Evolutionary conservation across 108 stramenopile genomes (phyloP).

Genomic region (Schizochytrium sp.): DNA sequence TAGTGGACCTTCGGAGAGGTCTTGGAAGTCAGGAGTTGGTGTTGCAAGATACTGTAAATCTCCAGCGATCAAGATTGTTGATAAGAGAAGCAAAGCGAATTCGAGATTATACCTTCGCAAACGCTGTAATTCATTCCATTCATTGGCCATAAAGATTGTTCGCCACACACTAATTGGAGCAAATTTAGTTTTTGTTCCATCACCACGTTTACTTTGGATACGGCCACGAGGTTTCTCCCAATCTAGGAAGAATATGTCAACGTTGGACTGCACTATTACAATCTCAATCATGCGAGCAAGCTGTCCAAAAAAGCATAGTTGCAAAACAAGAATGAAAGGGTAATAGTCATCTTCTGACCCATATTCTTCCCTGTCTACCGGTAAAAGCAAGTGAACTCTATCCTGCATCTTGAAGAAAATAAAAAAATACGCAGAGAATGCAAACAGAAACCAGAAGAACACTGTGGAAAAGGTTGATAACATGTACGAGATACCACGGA

Average conservation of each 20-base stretch:
- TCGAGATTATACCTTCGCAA: slow-evolving; percentile 70
- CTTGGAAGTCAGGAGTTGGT: slow-evolving; percentile 74
- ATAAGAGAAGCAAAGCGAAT: slow-evolving; percentile 77
- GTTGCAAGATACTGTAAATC: slow-evolving; percentile 78
- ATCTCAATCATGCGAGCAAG: slow-evolving; percentile 68
- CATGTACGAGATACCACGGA: slow-evolving; percentile 70
- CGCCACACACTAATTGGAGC: slow-evolving; percentile 75
- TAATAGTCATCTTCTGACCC: slow-evolving; percentile 72
- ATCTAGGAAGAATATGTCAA: slow-evolving; percentile 82
- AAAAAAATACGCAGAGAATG: slow-evolving; percentile 66
- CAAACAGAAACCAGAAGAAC: slow-evolving; percentile 58
- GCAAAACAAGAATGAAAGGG: slow-evolving; percentile 73
- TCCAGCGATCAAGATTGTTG: slow-evolving; percentile 76
- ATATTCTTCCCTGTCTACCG: slow-evolving; percentile 73
- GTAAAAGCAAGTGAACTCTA: slow-evolving; percentile 79
- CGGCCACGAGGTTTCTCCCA: slow-evolving; percentile 77
- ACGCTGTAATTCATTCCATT: slow-evolving; percentile 82
- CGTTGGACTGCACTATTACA: slow-evolving; percentile 74
- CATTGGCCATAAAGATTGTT: slow-evolving; percentile 80
- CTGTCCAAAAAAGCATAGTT: slow-evolving; percentile 77
- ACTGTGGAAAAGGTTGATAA: slow-evolving; percentile 21
- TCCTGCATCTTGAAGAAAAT: slow-evolving; percentile 85
- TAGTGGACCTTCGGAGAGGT: slow-evolving; percentile 68
- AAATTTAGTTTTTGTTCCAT: slow-evolving; percentile 7
- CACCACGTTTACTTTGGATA: slow-evolving; percentile 26